Evolutionary conservation across 202 grass and related monocot genomes (phyloP), one percentile per base, ranked within the genome.

Genomic region (Zoysia matrella): DNA sequence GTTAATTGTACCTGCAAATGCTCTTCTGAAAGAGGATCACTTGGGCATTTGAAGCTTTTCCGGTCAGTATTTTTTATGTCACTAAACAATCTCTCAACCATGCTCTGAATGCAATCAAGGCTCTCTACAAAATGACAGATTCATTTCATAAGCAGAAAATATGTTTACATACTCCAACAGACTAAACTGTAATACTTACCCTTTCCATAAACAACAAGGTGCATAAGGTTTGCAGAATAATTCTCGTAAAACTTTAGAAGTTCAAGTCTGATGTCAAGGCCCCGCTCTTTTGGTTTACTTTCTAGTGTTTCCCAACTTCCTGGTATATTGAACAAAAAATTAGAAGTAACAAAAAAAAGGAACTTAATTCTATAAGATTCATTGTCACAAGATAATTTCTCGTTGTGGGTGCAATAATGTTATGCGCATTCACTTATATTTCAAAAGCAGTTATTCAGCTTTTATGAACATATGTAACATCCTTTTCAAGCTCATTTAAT

Each of bases 151-250:
- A 88, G 65, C 72, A 85, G 10, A 47, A 84, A 50, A 82, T 69
- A 75, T 46, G 55, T 79, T 51, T 65, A 57, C 3, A 10, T 73
- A 55, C 72, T 41, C 15, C 30, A 69, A 79, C 50, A 16, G 39
- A 74, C 11, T 68, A 83, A 71, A 60, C 52, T 58, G 44, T 44
- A 75, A 70, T 75, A 69, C 54, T 79, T 85, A 94, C 92, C 92
- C 61, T 91, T 89, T 91, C 83, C 89, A 85, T 94, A 94, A 67
- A 94, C 92, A 81, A 86, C 86, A 76, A 94, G 92, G 68, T 85
- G 86, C 92, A 94, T 94, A 79, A 98, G 74, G 60, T 98, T 95
- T 65, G 96, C 87, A 43, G 96, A 98, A 93, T 98, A 98, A 53
- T 90, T 89, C 40, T 92, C 80, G 0, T 98, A 98, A 76, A 98